Evolutionary conservation across 2,329 filamentous ascomycete genomes (phyloP), one percentile per base, ranked within the genome.

Genomic region (Dactylellina drechsleri): DNA sequence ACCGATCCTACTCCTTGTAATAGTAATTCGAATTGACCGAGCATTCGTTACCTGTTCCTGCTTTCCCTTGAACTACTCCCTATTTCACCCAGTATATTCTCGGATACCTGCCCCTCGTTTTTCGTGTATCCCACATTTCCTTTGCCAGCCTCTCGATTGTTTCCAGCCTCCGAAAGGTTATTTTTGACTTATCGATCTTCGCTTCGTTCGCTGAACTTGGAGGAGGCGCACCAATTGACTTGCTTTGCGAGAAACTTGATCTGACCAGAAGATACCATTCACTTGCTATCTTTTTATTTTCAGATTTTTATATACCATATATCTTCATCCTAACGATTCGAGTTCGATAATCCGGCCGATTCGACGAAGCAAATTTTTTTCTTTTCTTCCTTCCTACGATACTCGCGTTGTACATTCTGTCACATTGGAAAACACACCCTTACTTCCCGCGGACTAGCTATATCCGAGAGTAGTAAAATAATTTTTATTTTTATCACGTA

Each of bases 1-100:
- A 66, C 64, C 57, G 66, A 72, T 66, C 53, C 53, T 47, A 60
- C 50, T 56, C 52, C 58, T 59, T 66, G 65, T 71, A 76, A 71
- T 71, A 65, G 50, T 76, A 66, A 71, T 71, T 61, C 59, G 65
- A 66, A 62, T 66, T 67, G 77, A 73, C 41, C 65, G 58, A 52
- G 59, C 73, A 41, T 66, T 77, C 61, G 66, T 72, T 50, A 66
- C 73, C 47, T 62, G 67, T 64, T 66, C 76, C 56, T 45, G 47
- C 60, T 66, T 60, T 36, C 31, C 60, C 50, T 66, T 66, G 49
- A 49, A 56, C 47, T 16, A 54, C 28, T 23, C 41, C 20, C 28
- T 66, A 49, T 59, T 43, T 10, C 13, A 31, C 50, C 6, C 16
- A n/a, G 7, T 47, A 52, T 57, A 57, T 68, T 57, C 67, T 26